phyloP scores from a whole-genome alignment of 331 rosid genomes.

The Pyrus hybrid region DNA sequence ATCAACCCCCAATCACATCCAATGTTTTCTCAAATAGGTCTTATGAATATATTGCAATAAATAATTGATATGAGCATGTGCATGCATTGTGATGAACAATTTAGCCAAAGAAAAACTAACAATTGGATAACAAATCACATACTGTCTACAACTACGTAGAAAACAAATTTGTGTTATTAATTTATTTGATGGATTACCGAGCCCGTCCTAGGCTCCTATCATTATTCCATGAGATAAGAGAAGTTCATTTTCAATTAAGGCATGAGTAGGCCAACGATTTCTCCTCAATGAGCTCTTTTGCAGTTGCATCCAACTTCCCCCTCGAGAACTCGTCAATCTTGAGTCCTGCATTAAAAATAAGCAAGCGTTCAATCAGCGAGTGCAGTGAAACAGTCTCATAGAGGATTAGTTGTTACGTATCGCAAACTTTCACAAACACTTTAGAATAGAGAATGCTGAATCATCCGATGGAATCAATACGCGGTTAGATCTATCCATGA shows the following conservation, averaged over 20 bases:
- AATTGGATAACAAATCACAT: background rate
- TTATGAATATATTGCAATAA: background rate
- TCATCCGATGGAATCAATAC: background rate
- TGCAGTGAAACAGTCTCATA: background rate
- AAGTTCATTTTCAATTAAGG: constrained; percentile 15
- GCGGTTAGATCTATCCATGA: background rate
- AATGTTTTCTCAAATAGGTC: background rate
- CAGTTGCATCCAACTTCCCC: constrained; percentile 69
- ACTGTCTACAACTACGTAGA: too few species aligned
- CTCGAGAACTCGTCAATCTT: constrained; percentile 73
- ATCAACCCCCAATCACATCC: background rate
- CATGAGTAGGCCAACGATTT: constrained; percentile 58
- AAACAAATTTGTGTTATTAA: background rate
- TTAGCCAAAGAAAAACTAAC: background rate
- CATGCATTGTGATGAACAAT: background rate
- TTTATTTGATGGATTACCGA: background rate
- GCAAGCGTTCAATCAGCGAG: background rate
- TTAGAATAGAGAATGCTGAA: background rate
- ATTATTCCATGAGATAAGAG: background rate
- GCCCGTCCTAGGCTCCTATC: background rate
- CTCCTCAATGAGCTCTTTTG: constrained; percentile 73
- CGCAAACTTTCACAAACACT: background rate
- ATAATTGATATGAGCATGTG: background rate
- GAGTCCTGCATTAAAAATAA: constrained; percentile 39
- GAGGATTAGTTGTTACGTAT: background rate